Conservation (phyloP, 2,329 filamentous ascomycete genomes). For the Ophiosphaerella korrae region DNA sequence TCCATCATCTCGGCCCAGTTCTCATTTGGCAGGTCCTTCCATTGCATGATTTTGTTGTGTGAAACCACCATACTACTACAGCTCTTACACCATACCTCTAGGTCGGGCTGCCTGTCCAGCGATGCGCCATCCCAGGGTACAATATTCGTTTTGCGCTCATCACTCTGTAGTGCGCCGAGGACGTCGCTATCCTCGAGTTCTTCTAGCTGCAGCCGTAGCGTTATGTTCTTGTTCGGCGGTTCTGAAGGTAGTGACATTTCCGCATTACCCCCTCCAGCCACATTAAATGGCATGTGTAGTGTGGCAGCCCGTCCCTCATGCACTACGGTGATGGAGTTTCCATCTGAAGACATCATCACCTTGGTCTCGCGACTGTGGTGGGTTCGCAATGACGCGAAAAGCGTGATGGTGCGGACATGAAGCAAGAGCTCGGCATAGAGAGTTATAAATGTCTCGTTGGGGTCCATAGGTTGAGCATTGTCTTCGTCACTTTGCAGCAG, state of each 20-base stretch:
- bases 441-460: conserved; percentile 39
- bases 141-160: conserved; percentile 43
- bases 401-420: conserved; percentile 64
- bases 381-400: conserved; percentile 59
- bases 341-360: conserved; percentile 52
- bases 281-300: conserved; percentile 54
- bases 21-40: conserved; percentile 94
- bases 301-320: conserved; percentile 53
- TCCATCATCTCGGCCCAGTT: conserved; percentile 99
- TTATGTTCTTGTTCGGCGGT: conserved; percentile 56
- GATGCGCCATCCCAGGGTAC: conserved; percentile 52
- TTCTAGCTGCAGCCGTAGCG: conserved; percentile 60
- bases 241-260: conserved; percentile 57
- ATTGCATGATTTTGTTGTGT: conserved; percentile 52
- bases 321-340: conserved; percentile 49
- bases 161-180: conserved; percentile 32
- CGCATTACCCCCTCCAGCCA: conserved; percentile 50
- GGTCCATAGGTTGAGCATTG: conserved; percentile 27
- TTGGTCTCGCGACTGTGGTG: conserved; percentile 51
- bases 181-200: conserved; percentile 43
- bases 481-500: conserved; percentile 35
- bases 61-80: conserved; percentile 28
- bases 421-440: conserved; percentile 66
- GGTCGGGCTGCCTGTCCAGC: conserved; percentile 27
- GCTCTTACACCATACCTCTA: conserved; percentile 33